Evolutionary conservation across 2,329 filamentous ascomycete genomes (phyloP), one percentile per base, ranked within the genome.

Genomic region (Piedraia hortae): DNA sequence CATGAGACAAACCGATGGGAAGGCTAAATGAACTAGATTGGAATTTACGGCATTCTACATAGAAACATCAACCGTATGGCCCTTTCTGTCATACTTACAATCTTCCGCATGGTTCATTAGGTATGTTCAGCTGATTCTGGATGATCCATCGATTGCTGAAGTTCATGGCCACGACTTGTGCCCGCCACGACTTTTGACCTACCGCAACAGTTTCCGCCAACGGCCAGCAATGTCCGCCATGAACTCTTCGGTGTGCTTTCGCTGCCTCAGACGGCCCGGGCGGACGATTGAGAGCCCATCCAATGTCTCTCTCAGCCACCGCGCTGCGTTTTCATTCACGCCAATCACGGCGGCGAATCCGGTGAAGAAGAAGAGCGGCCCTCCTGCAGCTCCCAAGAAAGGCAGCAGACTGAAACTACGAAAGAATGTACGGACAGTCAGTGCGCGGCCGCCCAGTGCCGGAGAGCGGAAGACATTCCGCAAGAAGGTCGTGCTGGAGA

Each of bases 401-500:
- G 37, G 38, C 12, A 29, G 24, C n/a, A 34, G 34, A n/a, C 28
- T 42, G 6, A 27, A 32, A 8, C 26, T 42, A 10, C 24, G 26
- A 16, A 41, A 41, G 26, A 41, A 39, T 21, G 36, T 24, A 19
- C 38, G 39, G 14, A 24, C 26, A 9, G 14, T 29, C 3, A 34
- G 24, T 6, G 29, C 30, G 5, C 30, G 34, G 16, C 39, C 39
- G 4, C 38, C 38, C 4, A 38, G 32, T 7, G 56, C 63, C 3
- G 82, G 80, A 32, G 80, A 91, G 54, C 65, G 80, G 33, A 89
- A 78, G 49, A 73, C 74, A 13, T 55, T 74, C 41, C 67, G 78
- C 32, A 90, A 88, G 53, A 66, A 74, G 34, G 74, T 97, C 37
- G 66, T 88, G 27, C 63, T 97, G 28, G 82, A 71, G 54, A 97